Conservation (phyloP, 2,329 filamentous ascomycete genomes). For the Penicillium sclerotigenum region DNA sequence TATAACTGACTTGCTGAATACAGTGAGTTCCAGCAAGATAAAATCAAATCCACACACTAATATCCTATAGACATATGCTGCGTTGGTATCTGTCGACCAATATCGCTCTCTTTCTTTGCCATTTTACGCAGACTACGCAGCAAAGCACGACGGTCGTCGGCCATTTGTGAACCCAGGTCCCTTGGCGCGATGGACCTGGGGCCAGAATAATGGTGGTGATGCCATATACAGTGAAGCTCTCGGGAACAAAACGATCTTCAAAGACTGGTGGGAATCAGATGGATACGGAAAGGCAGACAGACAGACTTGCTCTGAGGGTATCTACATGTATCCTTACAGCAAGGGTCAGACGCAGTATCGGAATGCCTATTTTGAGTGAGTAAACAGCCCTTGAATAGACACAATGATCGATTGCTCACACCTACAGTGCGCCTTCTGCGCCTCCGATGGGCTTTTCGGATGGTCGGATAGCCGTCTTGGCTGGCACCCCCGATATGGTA, state of each 20-base stretch:
- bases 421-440: conserved; percentile 7
- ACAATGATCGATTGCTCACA: background rate
- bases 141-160: conserved; percentile 19
- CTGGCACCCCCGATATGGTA: conserved; percentile 29
- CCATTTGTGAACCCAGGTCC: conserved; percentile 33
- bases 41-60: background rate
- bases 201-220: conserved; percentile 18
- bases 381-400: background rate
- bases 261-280: conserved; percentile 33
- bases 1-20: conserved; percentile 6
- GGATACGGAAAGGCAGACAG: conserved; percentile 23
- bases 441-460: conserved; percentile 23
- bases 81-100: conserved; percentile 19
- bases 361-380: conserved; percentile 16
- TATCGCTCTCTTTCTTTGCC: conserved; percentile 16
- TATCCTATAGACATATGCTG: conserved; percentile 15
- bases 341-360: conserved; percentile 21
- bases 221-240: conserved; percentile 24
- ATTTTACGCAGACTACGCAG: conserved; percentile 29
- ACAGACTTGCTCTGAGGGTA: conserved; percentile 31
- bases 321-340: conserved; percentile 30
- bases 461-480: conserved; percentile 23
- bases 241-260: conserved; percentile 34
- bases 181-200: conserved; percentile 23
- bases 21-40: background rate